Base-by-base conservation (phyloP, 345 rosid genomes). In the Gossypium herbaceum region DNA sequence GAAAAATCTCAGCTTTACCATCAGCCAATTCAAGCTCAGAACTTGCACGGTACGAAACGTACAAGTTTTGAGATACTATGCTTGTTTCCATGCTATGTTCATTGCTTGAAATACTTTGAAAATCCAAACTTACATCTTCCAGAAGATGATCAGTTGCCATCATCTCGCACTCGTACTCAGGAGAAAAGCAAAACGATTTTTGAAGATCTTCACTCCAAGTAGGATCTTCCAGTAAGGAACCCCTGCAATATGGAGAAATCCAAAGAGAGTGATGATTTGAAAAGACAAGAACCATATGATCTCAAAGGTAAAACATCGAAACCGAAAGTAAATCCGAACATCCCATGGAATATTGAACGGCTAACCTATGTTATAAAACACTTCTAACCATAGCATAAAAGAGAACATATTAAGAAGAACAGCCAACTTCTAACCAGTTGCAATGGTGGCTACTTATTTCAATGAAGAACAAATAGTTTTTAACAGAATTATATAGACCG, bases 221-320 rank as follows among this genome's bases (percentile, higher is more conserved):
- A 11, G 48, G 56, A 77, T 86, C 89, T 57, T 80, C 88, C 34
- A 85, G 75, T 16, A 82, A 71, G 67, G 91, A 87, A 76, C 76
- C 81, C 80, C 93, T 90, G 86, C 75, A 77, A 74, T 3, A 43
- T 68, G 60, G 43, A 68, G 69, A 58, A 76, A 71, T 15, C 41
- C 43, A 50, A 78, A 73, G 12, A 70, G 19, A 47, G 66, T 75
- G 16, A 69, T 45, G 17, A 64, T 44, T 16, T 13, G 74, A 52
- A 60, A 68, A 34, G 7, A 58, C 65, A 73, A 60, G 12, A 25
- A 27, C 17, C 48, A 54, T 22, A 45, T 48, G 7, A 65, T 52
- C 54, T 22, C 19, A 15, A 56, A 58, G 9, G 27, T 66, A 15
- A 79, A 70, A 62, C 47, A 48, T n/a, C 17, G 7, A 63, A 72